phyloP scores from a whole-genome alignment of 2,329 filamentous ascomycete species.

The Colletotrichum shisoi region DNA sequence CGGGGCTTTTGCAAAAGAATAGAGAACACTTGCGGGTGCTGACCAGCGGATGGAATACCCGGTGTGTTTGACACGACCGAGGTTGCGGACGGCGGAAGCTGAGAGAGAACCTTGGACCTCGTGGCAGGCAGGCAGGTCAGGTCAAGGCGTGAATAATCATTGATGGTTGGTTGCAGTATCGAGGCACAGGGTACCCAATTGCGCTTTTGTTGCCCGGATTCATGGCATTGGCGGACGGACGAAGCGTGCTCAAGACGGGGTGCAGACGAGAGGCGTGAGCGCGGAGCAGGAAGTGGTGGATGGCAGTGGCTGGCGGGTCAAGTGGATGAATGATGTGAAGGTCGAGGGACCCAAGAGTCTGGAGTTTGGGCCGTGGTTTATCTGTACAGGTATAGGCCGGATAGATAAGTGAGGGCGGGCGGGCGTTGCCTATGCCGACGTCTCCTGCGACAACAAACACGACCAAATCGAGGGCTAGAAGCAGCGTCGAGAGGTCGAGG shows the following conservation, averaged over 20 bases:
- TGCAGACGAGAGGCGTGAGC: not conserved
- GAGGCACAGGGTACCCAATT: not conserved
- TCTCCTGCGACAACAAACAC: slow-evolving; percentile 31
- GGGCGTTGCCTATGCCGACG: slow-evolving; percentile 16
- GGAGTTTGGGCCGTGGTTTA: not conserved
- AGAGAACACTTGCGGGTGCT: not conserved
- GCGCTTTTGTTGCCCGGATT: slow-evolving; percentile 5
- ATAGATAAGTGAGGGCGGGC: not conserved
- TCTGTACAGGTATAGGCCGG: too few relatives aligned
- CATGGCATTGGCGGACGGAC: slow-evolving; percentile 10
- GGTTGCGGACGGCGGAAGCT: slow-evolving; percentile 3
- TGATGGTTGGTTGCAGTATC: not conserved
- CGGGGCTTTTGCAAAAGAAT: too few relatives aligned
- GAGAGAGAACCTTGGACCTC: slow-evolving; percentile 28
- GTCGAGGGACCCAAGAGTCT: not conserved
- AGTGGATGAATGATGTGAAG: slow-evolving; percentile 12
- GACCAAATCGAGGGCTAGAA: slow-evolving; percentile 11
- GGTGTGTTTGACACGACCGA: slow-evolving; percentile 7
- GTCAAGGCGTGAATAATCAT: slow-evolving; percentile 6
- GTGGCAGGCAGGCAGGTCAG: slow-evolving; percentile 3
- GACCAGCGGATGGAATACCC: not conserved
- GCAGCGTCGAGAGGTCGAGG: slow-evolving; percentile 4
- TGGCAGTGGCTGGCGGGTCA: not conserved
- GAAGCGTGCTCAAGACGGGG: slow-evolving; percentile 4
- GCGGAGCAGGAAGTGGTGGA: not conserved